Evolutionary conservation across 768 basidiomycete genomes (phyloP), one percentile per base, ranked within the genome.

Genomic region (Boletus sp.): DNA sequence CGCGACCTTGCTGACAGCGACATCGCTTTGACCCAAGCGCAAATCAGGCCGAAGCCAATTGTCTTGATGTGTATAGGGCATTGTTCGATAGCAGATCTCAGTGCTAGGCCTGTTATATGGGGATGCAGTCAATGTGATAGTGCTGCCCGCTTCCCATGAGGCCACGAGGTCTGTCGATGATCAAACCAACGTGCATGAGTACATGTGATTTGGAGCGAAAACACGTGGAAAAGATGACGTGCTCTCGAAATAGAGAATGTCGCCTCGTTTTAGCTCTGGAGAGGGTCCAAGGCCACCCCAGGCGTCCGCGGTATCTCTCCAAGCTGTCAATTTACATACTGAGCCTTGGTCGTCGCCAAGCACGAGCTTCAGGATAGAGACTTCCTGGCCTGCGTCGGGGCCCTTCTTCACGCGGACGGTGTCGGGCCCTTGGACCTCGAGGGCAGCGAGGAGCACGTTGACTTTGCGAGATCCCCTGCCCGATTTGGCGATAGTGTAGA

Each of bases 381-480:
- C 80, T 55, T 87, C 81, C 53, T 81, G 83, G 8, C 89, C 90
- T 5, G 85, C 83, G 50, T 90, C 85, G 5, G 62, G 61, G 0
- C 90, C 90, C 47, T 81, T 84, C 69, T 87, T 90, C 35, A 88
- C 75, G 25, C 71, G 76, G 35, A 93, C 79, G 6, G 75, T 71
- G 58, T 88, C 85, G 0, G 88, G 90, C 0, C 88, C 89, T 47
- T 91, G 88, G 14, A 88, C 79, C 67, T 92, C 90, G 53, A 92
- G 72, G 8, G 80, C 79, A 6, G 85, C 88, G 5, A 87, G 75
- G 7, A 93, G 76, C 8, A 86, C 53, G 39, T 75, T 79, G 21
- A 84, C 75, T 61, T 84, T 85, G n/a, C 65, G 69, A 33, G 78
- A 75, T 9, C 73, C 73, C 56, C 66, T 74, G 17, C 68, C 61